Conservation (phyloP, 176 grass and related monocot species). For the Elymus sibiricus region DNA sequence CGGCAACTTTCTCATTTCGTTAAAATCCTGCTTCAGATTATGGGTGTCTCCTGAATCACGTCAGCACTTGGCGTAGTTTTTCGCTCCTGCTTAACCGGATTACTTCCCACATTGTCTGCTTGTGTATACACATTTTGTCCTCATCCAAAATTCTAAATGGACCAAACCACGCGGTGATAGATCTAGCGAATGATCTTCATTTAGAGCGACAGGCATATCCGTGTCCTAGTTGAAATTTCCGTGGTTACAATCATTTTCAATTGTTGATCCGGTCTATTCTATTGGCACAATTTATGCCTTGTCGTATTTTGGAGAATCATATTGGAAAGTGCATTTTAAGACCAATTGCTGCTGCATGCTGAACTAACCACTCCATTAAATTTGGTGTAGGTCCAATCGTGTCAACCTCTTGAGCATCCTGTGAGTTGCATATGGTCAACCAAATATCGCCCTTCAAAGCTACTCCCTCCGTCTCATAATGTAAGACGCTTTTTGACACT, state of each 20-base stretch:
- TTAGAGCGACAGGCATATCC: neutral
- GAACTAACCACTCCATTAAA: neutral
- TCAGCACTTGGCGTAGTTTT: neutral
- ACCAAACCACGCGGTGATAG: neutral
- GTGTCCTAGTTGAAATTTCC: neutral
- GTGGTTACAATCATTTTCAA: neutral
- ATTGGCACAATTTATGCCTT: neutral
- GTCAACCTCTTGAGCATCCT: neutral
- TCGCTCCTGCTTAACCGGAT: neutral
- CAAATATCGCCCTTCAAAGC: neutral
- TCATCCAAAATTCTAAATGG: neutral
- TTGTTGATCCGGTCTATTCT: neutral
- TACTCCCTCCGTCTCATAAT: neutral
- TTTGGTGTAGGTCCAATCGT: neutral
- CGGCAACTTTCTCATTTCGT: neutral
- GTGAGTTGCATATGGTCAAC: neutral
- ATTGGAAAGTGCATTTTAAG: neutral
- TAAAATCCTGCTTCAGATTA: neutral
- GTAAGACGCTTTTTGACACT: too few relatives aligned
- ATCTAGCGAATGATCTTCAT: neutral
- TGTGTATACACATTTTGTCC: neutral
- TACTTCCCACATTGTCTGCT: conserved; percentile 1
- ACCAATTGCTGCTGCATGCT: neutral
- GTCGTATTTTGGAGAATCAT: neutral
- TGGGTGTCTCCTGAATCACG: neutral